Percentiles rank a stretch among this genome's conserved stretches.
These are phyloP conservation scores for Entomortierella beljakovae DNA, from an alignment of 192 early-diverging fungal genomes.

Conservation along the genomic window DNA sequence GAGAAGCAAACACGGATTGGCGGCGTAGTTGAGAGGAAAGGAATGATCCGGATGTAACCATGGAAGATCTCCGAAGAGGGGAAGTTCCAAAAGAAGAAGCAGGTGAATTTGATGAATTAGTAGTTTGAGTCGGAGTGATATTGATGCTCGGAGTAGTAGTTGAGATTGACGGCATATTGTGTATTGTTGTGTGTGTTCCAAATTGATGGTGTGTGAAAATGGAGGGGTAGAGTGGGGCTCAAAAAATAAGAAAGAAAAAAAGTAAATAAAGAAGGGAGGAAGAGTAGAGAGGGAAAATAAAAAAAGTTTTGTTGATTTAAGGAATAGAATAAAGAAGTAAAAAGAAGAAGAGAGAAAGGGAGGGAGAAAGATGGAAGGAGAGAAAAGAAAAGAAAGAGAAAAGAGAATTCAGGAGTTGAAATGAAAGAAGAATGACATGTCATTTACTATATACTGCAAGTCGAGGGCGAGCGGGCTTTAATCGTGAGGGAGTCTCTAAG, in stretches of 20 bases:
- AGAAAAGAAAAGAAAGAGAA: slow-evolving; percentile 8
- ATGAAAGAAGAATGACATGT: too few species aligned
- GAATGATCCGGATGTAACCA: slow-evolving; percentile 31
- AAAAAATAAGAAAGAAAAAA: slow-evolving; percentile 2
- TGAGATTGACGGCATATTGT: slow-evolving; percentile 28
- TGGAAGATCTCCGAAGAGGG: slow-evolving; percentile 20
- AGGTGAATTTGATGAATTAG: neutral
- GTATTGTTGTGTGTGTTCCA: slow-evolving; percentile 1
- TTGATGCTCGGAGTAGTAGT: slow-evolving; percentile 42
- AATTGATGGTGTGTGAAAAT: neutral
- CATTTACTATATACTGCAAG: too few species aligned
- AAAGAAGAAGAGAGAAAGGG: neutral
- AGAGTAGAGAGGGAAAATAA: neutral
- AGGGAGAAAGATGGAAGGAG: slow-evolving; percentile 10
- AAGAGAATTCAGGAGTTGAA: neutral
- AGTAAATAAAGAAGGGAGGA: neutral
- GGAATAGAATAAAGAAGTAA: neutral
- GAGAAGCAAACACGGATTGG: slow-evolving; percentile 39
- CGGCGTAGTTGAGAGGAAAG: slow-evolving; percentile 48
- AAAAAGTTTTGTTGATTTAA: slow-evolving; percentile 1
- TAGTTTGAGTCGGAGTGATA: slow-evolving; percentile 16
- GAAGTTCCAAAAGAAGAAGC: slow-evolving; percentile 22
- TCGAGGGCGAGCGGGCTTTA: too few species aligned
- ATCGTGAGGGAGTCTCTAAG: too few species aligned
- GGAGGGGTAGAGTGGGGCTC: neutral